Percentiles rank a stretch among this genome's conserved stretches.
These are phyloP conservation scores for Calonectria pauciramosa DNA, from an alignment of 2,329 filamentous ascomycete species.

Conservation along the genomic window DNA sequence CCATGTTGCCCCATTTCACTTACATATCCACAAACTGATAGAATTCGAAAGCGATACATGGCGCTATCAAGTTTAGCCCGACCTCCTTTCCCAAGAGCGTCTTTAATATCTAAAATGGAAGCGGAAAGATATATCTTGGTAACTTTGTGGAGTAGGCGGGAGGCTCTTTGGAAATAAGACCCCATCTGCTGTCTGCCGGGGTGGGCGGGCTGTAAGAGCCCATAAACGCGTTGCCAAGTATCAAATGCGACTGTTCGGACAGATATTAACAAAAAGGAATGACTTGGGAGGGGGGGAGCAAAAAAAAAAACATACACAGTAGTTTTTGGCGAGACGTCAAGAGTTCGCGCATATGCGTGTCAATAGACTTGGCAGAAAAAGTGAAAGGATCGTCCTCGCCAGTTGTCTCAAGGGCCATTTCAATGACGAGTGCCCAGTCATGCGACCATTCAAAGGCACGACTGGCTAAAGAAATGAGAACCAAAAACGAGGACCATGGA, in stretches of 20 bases:
- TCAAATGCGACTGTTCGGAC: not conserved
- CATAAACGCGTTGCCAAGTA: not conserved
- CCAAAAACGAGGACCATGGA: not conserved
- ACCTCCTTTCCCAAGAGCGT: not conserved
- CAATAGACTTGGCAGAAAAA: not conserved
- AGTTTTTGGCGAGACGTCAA: not conserved
- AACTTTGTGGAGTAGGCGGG: not conserved
- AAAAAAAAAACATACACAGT: not conserved
- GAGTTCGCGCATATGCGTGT: not conserved
- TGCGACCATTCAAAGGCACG: not conserved
- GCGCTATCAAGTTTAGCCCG: not conserved
- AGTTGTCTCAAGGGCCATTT: not conserved
- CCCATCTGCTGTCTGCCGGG: not conserved
- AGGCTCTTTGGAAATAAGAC: not conserved
- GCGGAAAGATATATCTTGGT: not conserved
- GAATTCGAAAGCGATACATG: not conserved
- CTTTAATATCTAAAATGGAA: not conserved
- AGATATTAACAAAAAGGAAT: not conserved
- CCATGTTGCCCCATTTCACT: not conserved
- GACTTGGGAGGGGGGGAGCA: too few relatives aligned
- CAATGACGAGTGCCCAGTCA: not conserved
- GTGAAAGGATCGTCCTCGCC: not conserved
- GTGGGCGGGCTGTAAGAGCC: not conserved
- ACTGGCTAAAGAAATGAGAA: not conserved
- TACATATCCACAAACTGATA: not conserved